These are phyloP conservation scores for Leccinum ochraceum DNA, from an alignment of 768 basidiomycete species.

Conservation along the genomic window DNA sequence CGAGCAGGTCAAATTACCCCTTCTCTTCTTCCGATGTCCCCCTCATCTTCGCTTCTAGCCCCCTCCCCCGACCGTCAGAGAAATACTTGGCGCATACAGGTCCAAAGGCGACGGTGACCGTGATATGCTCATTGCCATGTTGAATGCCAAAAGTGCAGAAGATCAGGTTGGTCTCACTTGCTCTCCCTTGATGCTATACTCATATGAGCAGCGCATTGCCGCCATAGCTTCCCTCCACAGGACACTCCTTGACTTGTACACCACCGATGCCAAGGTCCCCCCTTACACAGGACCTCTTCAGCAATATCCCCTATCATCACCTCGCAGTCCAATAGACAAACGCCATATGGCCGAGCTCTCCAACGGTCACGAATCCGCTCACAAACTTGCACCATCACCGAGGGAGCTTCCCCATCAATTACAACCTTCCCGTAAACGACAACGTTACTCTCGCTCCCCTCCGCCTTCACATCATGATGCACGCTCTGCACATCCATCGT, in stretches of 20 bases:
- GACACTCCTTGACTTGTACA: conserved; percentile 64
- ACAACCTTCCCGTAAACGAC: conserved; percentile 60
- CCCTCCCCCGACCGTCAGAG: conserved; percentile 79
- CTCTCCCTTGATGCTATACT: conserved; percentile 13
- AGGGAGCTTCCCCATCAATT: conserved; percentile 36
- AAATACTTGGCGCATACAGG: conserved; percentile 85
- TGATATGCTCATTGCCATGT: conserved; percentile 86
- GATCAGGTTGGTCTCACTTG: conserved; percentile 66
- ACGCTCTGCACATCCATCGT: conserved; percentile 35
- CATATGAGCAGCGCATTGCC: conserved; percentile 58
- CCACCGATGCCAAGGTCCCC: conserved; percentile 32
- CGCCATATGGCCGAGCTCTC: conserved; percentile 18
- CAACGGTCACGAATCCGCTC: conserved; percentile 19
- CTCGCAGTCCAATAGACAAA: conserved; percentile 31
- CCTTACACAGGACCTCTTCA: conserved; percentile 23
- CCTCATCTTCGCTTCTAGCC: conserved; percentile 41
- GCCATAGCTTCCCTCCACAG: conserved; percentile 69
- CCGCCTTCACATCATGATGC: conserved; percentile 39
- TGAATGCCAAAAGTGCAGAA: conserved; percentile 91
- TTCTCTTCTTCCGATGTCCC: background rate
- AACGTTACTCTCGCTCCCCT: conserved; percentile 62
- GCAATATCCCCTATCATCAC: conserved; percentile 42
- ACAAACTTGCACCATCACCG: conserved; percentile 8
- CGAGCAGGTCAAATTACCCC: conserved; percentile 41
- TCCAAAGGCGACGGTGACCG: conserved; percentile 89